These are phyloP conservation scores for Mycena polygramma DNA, from an alignment of 768 basidiomycete genomes.

Conservation along the genomic window DNA sequence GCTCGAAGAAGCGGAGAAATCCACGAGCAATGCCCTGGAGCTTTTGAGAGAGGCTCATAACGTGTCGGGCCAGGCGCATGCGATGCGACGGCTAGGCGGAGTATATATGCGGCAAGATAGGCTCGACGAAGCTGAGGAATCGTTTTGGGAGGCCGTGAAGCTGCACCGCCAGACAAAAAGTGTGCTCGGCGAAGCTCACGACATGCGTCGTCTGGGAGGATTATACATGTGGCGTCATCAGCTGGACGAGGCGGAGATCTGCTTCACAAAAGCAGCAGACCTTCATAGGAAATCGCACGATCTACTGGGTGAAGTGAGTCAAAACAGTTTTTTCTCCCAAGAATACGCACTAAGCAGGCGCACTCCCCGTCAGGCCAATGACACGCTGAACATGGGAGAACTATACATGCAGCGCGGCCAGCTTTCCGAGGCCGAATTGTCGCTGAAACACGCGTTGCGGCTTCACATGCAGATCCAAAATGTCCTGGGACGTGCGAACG, in stretches of 20 bases:
- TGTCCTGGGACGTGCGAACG: conserved; percentile 36
- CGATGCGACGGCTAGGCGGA: conserved; percentile 31
- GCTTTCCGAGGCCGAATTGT: conserved; percentile 37
- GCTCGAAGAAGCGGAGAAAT: conserved; percentile 29
- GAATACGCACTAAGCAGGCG: conserved; percentile 1
- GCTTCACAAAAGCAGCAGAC: conserved; percentile 35
- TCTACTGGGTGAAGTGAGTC: conserved; percentile 35
- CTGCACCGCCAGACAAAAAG: conserved; percentile 34
- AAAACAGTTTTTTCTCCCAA: neutral
- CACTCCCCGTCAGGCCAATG: conserved; percentile 29
- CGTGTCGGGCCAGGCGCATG: conserved; percentile 35
- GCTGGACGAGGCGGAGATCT: conserved; percentile 37
- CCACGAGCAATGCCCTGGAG: conserved; percentile 23
- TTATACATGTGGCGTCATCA: conserved; percentile 36
- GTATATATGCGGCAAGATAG: conserved; percentile 36
- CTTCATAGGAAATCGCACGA: conserved; percentile 37
- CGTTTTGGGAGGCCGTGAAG: conserved; percentile 33
- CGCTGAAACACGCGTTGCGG: conserved; percentile 31
- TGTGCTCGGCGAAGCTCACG: conserved; percentile 38
- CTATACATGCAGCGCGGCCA: conserved; percentile 33
- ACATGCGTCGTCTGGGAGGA: conserved; percentile 32
- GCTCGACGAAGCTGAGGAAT: conserved; percentile 38
- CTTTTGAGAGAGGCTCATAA: conserved; percentile 19
- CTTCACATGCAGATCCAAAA: conserved; percentile 38
- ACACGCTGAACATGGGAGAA: conserved; percentile 33